Conservation (phyloP, 2,329 filamentous ascomycete species). For the Penicillium sp. region DNA sequence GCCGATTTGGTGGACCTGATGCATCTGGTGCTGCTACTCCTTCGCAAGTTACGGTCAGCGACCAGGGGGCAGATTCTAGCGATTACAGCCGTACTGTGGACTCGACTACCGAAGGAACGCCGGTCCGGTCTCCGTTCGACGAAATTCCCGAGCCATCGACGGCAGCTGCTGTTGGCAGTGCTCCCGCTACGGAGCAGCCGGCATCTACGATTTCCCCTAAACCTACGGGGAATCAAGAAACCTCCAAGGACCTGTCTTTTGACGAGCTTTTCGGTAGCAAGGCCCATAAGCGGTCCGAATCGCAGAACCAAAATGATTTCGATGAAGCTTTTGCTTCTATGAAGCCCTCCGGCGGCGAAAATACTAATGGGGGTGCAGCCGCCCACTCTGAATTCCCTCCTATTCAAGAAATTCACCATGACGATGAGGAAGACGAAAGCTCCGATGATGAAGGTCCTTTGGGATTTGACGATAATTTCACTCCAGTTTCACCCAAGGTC, state of each 20-base stretch:
- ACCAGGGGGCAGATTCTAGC: conserved; percentile 37
- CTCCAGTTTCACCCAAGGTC: conserved; percentile 59
- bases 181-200: conserved; percentile 19
- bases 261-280: conserved; percentile 52
- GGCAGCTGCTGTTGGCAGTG: conserved; percentile 12
- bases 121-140: conserved; percentile 39
- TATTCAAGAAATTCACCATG: conserved; percentile 80
- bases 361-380: conserved; percentile 33
- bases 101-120: conserved; percentile 20
- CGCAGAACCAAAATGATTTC: conserved; percentile 52
- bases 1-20: conserved; percentile 62
- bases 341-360: conserved; percentile 50
- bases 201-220: conserved; percentile 52
- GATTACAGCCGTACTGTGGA: conserved; percentile 24
- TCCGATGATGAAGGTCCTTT: conserved; percentile 66
- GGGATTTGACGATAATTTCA: conserved; percentile 93
- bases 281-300: conserved; percentile 48
- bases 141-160: conserved; percentile 29
- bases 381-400: conserved; percentile 79
- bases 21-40: conserved; percentile 51
- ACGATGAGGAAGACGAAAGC: conserved; percentile 82
- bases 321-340: conserved; percentile 52
- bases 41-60: conserved; percentile 41
- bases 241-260: conserved; percentile 45
- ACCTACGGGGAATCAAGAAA: conserved; percentile 27